phyloP scores from a whole-genome alignment of 345 rosid species.

The Gossypium ekmanianum region DNA sequence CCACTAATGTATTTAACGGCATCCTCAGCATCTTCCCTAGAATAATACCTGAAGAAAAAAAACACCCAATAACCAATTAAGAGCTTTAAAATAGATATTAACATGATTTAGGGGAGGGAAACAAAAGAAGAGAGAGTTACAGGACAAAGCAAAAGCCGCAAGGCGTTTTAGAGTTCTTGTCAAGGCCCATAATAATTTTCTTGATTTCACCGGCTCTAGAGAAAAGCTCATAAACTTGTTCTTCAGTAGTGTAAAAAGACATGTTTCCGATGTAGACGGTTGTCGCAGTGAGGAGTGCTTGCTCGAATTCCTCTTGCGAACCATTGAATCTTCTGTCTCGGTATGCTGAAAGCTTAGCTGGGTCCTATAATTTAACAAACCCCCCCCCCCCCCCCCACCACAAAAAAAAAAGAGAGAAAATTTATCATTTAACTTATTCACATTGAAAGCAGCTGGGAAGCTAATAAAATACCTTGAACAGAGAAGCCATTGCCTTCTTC shows the following conservation, averaged over 20 bases:
- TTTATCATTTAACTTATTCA: not conserved
- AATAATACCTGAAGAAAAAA: constrained; percentile 53
- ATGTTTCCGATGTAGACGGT: constrained; percentile 90
- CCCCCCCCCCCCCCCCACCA: not conserved
- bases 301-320: constrained; percentile 83
- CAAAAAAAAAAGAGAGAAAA: not conserved
- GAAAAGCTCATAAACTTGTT: constrained; percentile 96
- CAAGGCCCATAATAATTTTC: constrained; percentile 97
- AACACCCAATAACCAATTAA: not conserved
- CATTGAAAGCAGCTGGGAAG: not conserved
- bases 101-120: not conserved
- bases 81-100: not conserved
- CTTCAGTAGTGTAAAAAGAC: constrained; percentile 96
- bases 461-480: constrained; percentile 57
- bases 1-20: constrained; percentile 93
- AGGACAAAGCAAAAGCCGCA: constrained; percentile 93
- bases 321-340: constrained; percentile 81
- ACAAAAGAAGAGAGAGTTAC: constrained; percentile 34
- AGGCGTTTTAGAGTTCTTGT: constrained; percentile 92
- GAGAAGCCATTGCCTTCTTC: constrained; percentile 49
- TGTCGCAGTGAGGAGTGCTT: constrained; percentile 55
- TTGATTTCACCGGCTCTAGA: constrained; percentile 90
- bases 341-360: constrained; percentile 73
- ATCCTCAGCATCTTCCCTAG: constrained; percentile 97
- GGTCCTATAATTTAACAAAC: constrained; percentile 43